phyloP scores from a whole-genome alignment of 306 rosid genomes.

The Medicago arabica region DNA sequence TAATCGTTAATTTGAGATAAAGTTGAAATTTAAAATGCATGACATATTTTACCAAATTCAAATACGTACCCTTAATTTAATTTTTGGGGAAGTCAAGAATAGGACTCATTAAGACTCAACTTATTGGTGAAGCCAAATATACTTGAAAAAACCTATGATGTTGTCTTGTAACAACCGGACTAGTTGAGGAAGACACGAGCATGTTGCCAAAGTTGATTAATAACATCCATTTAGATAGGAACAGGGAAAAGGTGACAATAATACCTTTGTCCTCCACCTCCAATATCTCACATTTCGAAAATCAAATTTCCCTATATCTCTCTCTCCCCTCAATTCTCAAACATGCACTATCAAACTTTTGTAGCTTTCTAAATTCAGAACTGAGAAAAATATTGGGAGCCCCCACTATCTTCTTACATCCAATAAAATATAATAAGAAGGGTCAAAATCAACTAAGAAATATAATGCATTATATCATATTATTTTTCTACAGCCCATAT shows the following conservation, averaged over 20 bases:
- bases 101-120: conserved; percentile 45
- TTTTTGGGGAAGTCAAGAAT: conserved; percentile 39
- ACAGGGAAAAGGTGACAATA: conserved; percentile 58
- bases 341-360: conserved; percentile 24
- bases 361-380: conserved; percentile 39
- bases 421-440: conserved; percentile 2
- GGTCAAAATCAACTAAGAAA: conserved; percentile 30
- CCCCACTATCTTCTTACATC: conserved; percentile 10
- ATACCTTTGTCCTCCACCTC: conserved; percentile 57
- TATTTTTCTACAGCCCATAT: neutral
- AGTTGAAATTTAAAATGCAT: too few species aligned
- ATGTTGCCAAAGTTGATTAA: conserved; percentile 55
- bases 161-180: conserved; percentile 70
- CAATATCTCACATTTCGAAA: conserved; percentile 44
- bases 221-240: conserved; percentile 45
- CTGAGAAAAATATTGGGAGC: conserved; percentile 15
- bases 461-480: neutral
- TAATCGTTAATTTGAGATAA: neutral
- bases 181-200: conserved; percentile 61
- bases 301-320: conserved; percentile 1
- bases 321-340: neutral
- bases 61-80: neutral
- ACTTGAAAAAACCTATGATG: conserved; percentile 42
- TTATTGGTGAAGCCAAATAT: conserved; percentile 43
- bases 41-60: neutral